These are phyloP conservation scores for Boletus sp. DNA, from an alignment of 768 basidiomycete genomes.

Conservation along the genomic window DNA sequence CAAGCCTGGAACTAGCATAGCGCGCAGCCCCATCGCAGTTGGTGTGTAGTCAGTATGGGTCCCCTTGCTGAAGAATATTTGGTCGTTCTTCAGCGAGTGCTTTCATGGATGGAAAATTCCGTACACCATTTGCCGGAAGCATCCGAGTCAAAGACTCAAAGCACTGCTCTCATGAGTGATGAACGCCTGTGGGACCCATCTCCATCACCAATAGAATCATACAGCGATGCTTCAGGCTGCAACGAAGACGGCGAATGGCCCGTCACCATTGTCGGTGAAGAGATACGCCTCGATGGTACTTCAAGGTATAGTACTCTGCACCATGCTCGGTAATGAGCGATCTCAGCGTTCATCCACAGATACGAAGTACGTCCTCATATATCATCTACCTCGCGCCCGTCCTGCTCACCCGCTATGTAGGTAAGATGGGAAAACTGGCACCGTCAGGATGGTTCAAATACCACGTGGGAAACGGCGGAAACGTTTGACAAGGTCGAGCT, in stretches of 20 bases:
- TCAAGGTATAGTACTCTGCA: slow-evolving; percentile 16
- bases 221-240: slow-evolving; percentile 31
- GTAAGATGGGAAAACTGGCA: slow-evolving; percentile 53
- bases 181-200: slow-evolving; percentile 27
- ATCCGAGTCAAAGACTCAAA: not conserved
- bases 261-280: slow-evolving; percentile 29
- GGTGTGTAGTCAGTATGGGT: not conserved
- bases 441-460: slow-evolving; percentile 50
- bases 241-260: slow-evolving; percentile 33
- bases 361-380: slow-evolving; percentile 27
- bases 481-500: slow-evolving; percentile 16
- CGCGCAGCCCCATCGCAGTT: not conserved
- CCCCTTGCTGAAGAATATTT: not conserved
- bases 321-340: not conserved
- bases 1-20: not conserved
- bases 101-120: not conserved
- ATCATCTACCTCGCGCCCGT: not conserved
- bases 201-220: slow-evolving; percentile 28
- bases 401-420: slow-evolving; percentile 28
- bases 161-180: not conserved
- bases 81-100: not conserved
- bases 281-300: slow-evolving; percentile 29
- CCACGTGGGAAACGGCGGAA: slow-evolving; percentile 45
- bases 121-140: not conserved
- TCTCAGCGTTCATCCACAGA: slow-evolving; percentile 18